Base-by-base conservation (phyloP, 371 early-diverging fungal genomes). In the Mortierella sp. region DNA sequence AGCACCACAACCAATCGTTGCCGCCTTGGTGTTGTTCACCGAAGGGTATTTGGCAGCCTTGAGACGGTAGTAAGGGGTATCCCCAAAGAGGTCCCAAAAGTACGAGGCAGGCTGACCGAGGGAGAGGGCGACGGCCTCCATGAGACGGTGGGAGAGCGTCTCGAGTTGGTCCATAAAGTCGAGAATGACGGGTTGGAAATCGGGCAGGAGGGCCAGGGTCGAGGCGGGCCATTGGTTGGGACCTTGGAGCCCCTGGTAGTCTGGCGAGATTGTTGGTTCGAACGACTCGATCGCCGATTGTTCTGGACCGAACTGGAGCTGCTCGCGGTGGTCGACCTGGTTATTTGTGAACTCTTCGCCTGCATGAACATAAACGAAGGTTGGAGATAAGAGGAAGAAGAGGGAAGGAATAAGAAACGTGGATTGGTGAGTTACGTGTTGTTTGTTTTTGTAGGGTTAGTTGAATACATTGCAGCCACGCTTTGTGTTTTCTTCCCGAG, bases 301-400 rank as follows among this genome's bases (percentile, higher is more conserved):
- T 41, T 92, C 93, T 52, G 88, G 87, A 29, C 86, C 92, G 40
- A 91, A 82, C 71, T 92, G 92, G 41, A 90, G 79, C 70, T 92
- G 92, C 64, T 93, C 93, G 24, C 83, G 83, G 61, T 82, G 83
- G 55, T 82, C 83, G 22, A 82, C 70, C n/a, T 78, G 64, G 37
- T 78, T 75, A 50, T 82, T 82, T 13, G 83, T 82, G 43, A 65
- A 34, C 45, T 52, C 52, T 40, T 71, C 65, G 48, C 64, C 64
- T 64, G 40, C 29, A 44, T 3, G 29, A 66, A 22, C 24, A 29
- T 5, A 39, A 7, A 44, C 0, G 29, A 64, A 74, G 24, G 45
- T 53, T n/a, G 45, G 34, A 34, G 13, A 34, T 66, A 14, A 34
- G n/a, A 31, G 19, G 9, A 65, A 22, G 19, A 29, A 68, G 26